Percentiles rank a stretch among this genome's conserved stretches.
phyloP scores from a whole-genome alignment of 2,329 filamentous ascomycete genomes.

The Cladosporium sp. region DNA sequence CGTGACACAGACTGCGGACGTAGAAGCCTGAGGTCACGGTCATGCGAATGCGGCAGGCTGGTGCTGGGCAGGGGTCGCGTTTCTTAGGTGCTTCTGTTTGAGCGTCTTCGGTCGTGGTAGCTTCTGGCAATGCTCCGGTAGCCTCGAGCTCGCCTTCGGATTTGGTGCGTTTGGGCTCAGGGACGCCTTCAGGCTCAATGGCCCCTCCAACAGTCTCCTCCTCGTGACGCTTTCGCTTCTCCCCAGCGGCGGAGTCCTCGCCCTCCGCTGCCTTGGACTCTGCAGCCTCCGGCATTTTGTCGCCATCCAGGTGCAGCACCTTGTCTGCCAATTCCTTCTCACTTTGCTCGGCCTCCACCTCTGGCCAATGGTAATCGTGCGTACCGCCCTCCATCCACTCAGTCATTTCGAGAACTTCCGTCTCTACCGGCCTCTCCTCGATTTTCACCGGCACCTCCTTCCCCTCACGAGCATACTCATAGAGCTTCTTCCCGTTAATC shows the following conservation, averaged over 20 bases:
- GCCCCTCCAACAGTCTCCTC: conserved; percentile 19
- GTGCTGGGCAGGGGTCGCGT: conserved; percentile 40
- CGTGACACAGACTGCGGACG: conserved; percentile 88
- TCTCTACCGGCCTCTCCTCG: conserved; percentile 72
- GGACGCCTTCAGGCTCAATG: conserved; percentile 8
- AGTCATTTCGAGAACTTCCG: conserved; percentile 70
- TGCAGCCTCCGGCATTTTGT: conserved; percentile 25
- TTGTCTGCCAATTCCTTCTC: conserved; percentile 76
- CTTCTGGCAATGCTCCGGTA: conserved; percentile 11
- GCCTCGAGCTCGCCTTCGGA: conserved; percentile 22
- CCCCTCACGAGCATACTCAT: conserved; percentile 92
- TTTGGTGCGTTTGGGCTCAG: conserved; percentile 38
- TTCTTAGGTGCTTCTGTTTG: conserved; percentile 2
- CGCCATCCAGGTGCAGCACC: conserved; percentile 41
- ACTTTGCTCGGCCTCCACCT: conserved; percentile 68
- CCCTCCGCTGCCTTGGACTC: conserved; percentile 13
- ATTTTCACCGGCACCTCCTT: conserved; percentile 83
- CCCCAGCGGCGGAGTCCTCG: conserved; percentile 16
- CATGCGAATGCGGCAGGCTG: conserved; percentile 80
- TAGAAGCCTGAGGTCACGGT: conserved; percentile 96
- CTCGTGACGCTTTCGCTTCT: conserved; percentile 30
- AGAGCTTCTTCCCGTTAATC: conserved; percentile 89
- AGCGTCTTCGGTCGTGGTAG: conserved; percentile 8
- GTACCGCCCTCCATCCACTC: conserved; percentile 80
- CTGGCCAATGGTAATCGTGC: conserved; percentile 76